Percentiles rank a stretch among this genome's conserved stretches.
Evolutionary conservation across 441 rosid species (phyloP).

Genomic region (Euphorbia celastroides): DNA sequence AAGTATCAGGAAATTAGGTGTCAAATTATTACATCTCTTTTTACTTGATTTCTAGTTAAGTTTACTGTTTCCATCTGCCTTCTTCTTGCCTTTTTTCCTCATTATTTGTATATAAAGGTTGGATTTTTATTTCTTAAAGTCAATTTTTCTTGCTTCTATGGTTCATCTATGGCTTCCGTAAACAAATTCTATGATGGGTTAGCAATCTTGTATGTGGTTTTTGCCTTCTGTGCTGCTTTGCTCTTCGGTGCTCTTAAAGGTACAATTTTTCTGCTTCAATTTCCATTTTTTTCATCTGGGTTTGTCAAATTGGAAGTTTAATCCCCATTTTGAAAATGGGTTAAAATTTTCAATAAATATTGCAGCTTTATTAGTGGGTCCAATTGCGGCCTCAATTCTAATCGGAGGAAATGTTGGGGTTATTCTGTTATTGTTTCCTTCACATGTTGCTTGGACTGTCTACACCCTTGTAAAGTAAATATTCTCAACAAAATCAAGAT

Average conservation of each 20-base stretch:
- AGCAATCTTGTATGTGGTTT: conserved; percentile 43
- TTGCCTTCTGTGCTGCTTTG: conserved; percentile 64
- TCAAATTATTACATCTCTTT: neutral
- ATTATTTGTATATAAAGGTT: neutral
- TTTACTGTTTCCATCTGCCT: neutral
- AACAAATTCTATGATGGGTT: conserved; percentile 31
- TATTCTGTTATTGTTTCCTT: conserved; percentile 62
- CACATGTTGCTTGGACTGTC: conserved; percentile 69
- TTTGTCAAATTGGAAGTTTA: neutral
- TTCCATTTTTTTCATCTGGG: neutral
- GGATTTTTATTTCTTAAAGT: neutral
- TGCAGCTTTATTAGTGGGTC: conserved; percentile 70
- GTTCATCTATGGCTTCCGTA: conserved; percentile 32
- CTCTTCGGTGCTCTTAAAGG: conserved; percentile 80
- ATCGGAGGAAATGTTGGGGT: conserved; percentile 65
- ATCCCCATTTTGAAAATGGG: conserved; percentile 4
- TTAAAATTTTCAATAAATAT: conserved; percentile 8
- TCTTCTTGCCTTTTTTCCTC: neutral
- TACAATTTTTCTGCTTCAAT: conserved; percentile 3
- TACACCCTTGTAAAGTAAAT: conserved; percentile 53
- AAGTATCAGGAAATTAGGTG: neutral
- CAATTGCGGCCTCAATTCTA: conserved; percentile 59
- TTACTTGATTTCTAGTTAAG: neutral
- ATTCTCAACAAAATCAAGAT: neutral
- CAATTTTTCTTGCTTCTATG: conserved; percentile 13